These are phyloP conservation scores for Lithohypha guttulata DNA, from an alignment of 2,329 filamentous ascomycete species.

Conservation along the genomic window DNA sequence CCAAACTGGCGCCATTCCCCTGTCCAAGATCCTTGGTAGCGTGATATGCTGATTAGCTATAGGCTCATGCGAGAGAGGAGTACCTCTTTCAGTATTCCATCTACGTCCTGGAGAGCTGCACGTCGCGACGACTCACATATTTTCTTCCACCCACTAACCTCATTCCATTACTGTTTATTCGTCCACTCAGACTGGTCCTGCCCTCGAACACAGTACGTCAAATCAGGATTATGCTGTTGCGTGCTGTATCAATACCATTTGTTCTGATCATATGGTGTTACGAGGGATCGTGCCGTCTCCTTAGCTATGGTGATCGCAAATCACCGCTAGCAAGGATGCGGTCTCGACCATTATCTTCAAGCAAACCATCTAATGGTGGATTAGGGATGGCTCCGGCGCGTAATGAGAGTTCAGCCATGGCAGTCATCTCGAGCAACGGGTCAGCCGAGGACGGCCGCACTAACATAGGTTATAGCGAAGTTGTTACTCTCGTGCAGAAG, in stretches of 20 bases:
- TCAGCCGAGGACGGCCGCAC: background rate
- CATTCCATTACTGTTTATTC: constrained; percentile 45
- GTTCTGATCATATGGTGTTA: constrained; percentile 48
- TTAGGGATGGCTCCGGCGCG: constrained; percentile 1
- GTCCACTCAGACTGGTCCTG: constrained; percentile 47
- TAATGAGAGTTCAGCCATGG: background rate
- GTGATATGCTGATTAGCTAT: constrained; percentile 9
- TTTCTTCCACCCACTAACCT: constrained; percentile 45
- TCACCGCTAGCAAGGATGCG: constrained; percentile 11
- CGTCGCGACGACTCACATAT: constrained; percentile 36
- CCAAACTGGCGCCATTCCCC: constrained; percentile 5
- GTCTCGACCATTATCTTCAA: constrained; percentile 1
- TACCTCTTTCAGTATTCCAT: constrained; percentile 49
- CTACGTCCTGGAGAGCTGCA: constrained; percentile 36
- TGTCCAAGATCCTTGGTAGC: background rate
- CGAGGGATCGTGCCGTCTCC: constrained; percentile 30
- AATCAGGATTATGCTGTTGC: constrained; percentile 48
- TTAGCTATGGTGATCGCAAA: constrained; percentile 19
- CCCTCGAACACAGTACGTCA: constrained; percentile 44
- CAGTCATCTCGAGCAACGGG: background rate
- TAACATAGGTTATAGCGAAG: constrained; percentile 16
- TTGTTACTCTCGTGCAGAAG: constrained; percentile 19
- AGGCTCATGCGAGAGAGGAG: constrained; percentile 51
- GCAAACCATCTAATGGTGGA: background rate
- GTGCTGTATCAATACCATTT: constrained; percentile 48